Percentiles rank a stretch among this genome's conserved stretches.
Evolutionary conservation across 805 yeast genomes (phyloP).

Genomic region (Nakazawaea ernobii): DNA sequence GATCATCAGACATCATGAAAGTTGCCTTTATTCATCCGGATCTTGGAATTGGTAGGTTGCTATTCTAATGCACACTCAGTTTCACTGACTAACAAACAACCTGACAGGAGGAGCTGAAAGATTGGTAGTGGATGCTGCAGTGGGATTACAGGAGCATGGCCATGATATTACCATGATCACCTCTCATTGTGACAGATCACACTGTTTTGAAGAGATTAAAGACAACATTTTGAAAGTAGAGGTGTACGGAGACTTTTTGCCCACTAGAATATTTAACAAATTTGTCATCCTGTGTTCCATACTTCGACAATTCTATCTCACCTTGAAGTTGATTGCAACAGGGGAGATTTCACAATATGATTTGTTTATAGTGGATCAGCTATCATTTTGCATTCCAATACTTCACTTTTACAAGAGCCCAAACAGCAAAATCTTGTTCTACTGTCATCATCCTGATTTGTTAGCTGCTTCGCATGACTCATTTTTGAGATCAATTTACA

Average conservation of each 20-base stretch:
- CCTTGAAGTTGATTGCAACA: constrained; percentile 36
- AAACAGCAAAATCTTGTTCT: constrained; percentile 60
- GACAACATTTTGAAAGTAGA: constrained; percentile 51
- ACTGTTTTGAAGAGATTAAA: constrained; percentile 87
- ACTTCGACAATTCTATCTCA: constrained; percentile 71
- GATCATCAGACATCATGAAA: constrained; percentile 26
- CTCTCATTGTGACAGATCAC: constrained; percentile 81
- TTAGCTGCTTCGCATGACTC: constrained; percentile 58
- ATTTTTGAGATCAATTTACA: constrained; percentile 53
- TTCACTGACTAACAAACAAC: constrained; percentile 4
- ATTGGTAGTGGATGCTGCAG: constrained; percentile 92
- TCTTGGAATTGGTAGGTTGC: constrained; percentile 68
- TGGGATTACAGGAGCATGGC: constrained; percentile 67
- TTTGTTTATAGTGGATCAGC: constrained; percentile 79
- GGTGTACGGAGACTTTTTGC: constrained; percentile 81
- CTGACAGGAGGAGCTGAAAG: constrained; percentile 81
- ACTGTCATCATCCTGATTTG: constrained; percentile 96
- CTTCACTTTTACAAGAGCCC: constrained; percentile 38
- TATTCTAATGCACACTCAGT: background rate
- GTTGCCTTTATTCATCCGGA: constrained; percentile 94
- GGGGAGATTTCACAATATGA: constrained; percentile 53
- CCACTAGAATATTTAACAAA: constrained; percentile 59
- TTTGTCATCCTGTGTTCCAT: constrained; percentile 81
- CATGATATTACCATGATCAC: constrained; percentile 70
- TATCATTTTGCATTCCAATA: constrained; percentile 78